A percentile compares a stretch with the other conserved stretches of the same genome.
Conservation (phyloP, 345 rosid species). For the Eucalyptus cloeziana region DNA sequence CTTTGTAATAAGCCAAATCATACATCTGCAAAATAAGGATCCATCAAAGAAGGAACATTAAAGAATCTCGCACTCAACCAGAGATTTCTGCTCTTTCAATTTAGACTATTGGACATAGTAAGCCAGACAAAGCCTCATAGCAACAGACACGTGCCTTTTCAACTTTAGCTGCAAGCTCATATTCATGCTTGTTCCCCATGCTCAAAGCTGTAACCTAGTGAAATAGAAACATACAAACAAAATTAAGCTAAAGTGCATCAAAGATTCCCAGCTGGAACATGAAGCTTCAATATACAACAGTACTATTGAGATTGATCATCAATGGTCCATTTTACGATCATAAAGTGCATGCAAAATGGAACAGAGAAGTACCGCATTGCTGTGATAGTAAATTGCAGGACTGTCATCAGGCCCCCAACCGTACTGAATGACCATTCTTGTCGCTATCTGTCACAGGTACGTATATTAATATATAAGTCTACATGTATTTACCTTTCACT, state of each 20-base stretch:
- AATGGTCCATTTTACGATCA: background rate
- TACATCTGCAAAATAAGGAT: slow-evolving; percentile 36
- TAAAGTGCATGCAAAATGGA: slow-evolving; percentile 2
- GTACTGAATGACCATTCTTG: slow-evolving; percentile 92
- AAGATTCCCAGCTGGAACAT: background rate
- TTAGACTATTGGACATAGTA: background rate
- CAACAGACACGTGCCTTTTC: slow-evolving; percentile 46
- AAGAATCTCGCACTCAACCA: background rate
- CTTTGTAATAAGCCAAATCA: slow-evolving; percentile 67
- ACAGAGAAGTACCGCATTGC: slow-evolving; percentile 52
- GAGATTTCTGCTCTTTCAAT: background rate
- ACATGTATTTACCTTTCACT: background rate
- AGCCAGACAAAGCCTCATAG: background rate
- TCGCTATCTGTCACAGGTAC: slow-evolving; percentile 52
- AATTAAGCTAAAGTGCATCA: background rate
- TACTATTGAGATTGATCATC: background rate
- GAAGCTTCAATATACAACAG: background rate
- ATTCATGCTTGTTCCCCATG: slow-evolving; percentile 77
- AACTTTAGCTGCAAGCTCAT: slow-evolving; percentile 81
- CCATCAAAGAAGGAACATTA: background rate
- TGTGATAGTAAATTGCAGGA: slow-evolving; percentile 71
- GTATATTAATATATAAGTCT: background rate
- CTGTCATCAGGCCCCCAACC: slow-evolving; percentile 98
- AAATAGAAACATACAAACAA: background rate
- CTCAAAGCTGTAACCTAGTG: slow-evolving; percentile 65